Conservation (phyloP, 169 alveolate species). For the Babesia divergens region DNA sequence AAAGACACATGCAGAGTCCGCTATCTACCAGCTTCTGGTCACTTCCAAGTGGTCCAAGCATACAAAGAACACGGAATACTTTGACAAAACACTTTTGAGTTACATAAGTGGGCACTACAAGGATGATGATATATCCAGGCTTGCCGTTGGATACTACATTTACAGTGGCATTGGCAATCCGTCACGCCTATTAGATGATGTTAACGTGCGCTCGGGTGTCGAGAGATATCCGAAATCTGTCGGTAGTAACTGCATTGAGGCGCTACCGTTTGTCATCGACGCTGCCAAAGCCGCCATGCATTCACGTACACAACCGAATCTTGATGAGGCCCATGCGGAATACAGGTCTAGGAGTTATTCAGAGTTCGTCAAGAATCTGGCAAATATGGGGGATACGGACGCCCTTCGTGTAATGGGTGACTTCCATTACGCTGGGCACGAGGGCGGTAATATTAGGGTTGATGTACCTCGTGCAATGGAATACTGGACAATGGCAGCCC, state of each 20-base stretch:
- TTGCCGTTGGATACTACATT: slow-evolving; percentile 71
- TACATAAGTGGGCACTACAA: slow-evolving; percentile 60
- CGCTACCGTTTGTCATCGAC: slow-evolving; percentile 58
- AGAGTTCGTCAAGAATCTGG: slow-evolving; percentile 71
- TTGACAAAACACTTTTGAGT: slow-evolving; percentile 51
- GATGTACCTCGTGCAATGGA: slow-evolving; percentile 77
- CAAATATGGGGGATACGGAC: slow-evolving; percentile 74
- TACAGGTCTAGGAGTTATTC: slow-evolving; percentile 67
- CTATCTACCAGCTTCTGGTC: slow-evolving; percentile 56
- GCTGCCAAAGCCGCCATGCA: slow-evolving; percentile 61
- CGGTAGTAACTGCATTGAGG: slow-evolving; percentile 52
- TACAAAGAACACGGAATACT: slow-evolving; percentile 42
- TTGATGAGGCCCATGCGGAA: slow-evolving; percentile 51
- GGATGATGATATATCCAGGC: slow-evolving; percentile 49
- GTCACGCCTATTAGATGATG: slow-evolving; percentile 53
- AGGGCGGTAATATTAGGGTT: slow-evolving; percentile 59
- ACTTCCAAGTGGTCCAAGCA: slow-evolving; percentile 13
- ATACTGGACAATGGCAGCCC: slow-evolving; percentile 83
- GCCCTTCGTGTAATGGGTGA: slow-evolving; percentile 83
- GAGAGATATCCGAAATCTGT: slow-evolving; percentile 47
- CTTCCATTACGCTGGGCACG: slow-evolving; percentile 80
- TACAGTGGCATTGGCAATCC: slow-evolving; percentile 67
- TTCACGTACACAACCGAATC: background rate
- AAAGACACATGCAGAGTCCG: slow-evolving; percentile 62
- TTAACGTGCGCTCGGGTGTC: slow-evolving; percentile 51